Evolutionary conservation across 108 stramenopile genomes (phyloP), one percentile per base, ranked within the genome.

Genomic region (Seminavis robusta): DNA sequence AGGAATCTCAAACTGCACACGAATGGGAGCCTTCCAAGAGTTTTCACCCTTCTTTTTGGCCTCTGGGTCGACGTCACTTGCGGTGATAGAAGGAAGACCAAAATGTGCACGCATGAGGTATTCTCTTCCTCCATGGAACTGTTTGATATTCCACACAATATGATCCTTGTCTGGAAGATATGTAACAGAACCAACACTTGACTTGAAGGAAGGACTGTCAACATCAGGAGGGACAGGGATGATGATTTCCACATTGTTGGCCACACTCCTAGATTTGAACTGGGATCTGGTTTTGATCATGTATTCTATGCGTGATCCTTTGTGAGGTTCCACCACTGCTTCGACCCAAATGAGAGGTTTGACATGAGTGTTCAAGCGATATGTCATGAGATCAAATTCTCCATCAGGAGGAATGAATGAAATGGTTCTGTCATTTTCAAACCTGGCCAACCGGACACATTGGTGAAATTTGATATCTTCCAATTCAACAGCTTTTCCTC

Each of bases 381-480:
- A 98, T 13, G 96, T 95, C 98, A 99, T 99, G 28, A 99, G 82
- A 61, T 98, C 97, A 40, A 98, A 98, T 74, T 98, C 98, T 16
- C 99, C 99, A 64, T 99, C 99, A 8, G 99, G 99, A 4, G 99
- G 99, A 43, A 98, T 98, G 76, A 99, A 99, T 16, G 88, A 90
- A 55, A 99, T 99, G 28, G 99, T 99, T 42, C 98, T 77, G 65
- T 99, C 98, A 47, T 98, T 98, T 68, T 99, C 99, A 58, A 98
- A 99, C 16, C 97, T 79, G 4, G 97, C 97, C 34, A 99, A 78
- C 23, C 97, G 79, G 33, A 99, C 98, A 59, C 98, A 99, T 60
- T 99, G 98, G 69, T 99, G 98, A 57, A 99, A 99, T 61, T 98
- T 99, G 52, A 99, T 97, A 67, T 99, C 98, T 64, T 99, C 97